A percentile compares a stretch with the other conserved stretches of the same genome.
Evolutionary conservation across 1,284 basidiomycete species (phyloP).

Genomic region (Malassezia obtusa): DNA sequence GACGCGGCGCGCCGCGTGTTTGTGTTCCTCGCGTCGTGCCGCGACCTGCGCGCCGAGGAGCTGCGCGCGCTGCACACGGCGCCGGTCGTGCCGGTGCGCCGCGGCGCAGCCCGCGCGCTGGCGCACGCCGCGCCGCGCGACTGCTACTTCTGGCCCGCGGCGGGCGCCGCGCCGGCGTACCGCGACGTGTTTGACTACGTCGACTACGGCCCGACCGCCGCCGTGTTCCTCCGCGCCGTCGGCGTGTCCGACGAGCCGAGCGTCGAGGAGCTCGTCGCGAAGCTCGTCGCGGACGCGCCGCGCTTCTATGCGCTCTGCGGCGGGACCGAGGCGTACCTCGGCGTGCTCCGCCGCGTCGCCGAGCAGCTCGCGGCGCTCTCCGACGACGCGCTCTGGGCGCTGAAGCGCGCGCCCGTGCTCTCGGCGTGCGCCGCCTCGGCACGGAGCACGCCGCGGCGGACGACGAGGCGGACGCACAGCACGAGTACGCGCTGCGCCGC

Average conservation of each 20-base stretch:
- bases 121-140: slow-evolving; percentile 48
- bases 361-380: slow-evolving; percentile 62
- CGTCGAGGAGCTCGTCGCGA: slow-evolving; percentile 59
- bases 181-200: slow-evolving; percentile 61
- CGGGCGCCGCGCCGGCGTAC: slow-evolving; percentile 2
- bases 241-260: slow-evolving; percentile 82
- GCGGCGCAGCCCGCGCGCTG: not conserved
- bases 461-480: slow-evolving; percentile 39
- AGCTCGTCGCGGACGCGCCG: slow-evolving; percentile 51
- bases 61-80: slow-evolving; percentile 21
- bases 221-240: slow-evolving; percentile 68
- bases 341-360: slow-evolving; percentile 73
- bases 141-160: slow-evolving; percentile 54
- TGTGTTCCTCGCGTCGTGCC: slow-evolving; percentile 60
- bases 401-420: slow-evolving; percentile 65
- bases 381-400: slow-evolving; percentile 54
- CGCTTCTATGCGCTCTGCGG: slow-evolving; percentile 62
- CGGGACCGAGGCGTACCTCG: slow-evolving; percentile 59
- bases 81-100: slow-evolving; percentile 33
- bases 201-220: slow-evolving; percentile 74
- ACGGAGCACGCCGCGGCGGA: slow-evolving; percentile 41
- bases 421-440: slow-evolving; percentile 65
- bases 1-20: slow-evolving; percentile 62
- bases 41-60: slow-evolving; percentile 26
- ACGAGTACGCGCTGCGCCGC: slow-evolving; percentile 42